Base-by-base conservation (phyloP, 495 filamentous ascomycete genomes). In the Bacidia rubella region DNA sequence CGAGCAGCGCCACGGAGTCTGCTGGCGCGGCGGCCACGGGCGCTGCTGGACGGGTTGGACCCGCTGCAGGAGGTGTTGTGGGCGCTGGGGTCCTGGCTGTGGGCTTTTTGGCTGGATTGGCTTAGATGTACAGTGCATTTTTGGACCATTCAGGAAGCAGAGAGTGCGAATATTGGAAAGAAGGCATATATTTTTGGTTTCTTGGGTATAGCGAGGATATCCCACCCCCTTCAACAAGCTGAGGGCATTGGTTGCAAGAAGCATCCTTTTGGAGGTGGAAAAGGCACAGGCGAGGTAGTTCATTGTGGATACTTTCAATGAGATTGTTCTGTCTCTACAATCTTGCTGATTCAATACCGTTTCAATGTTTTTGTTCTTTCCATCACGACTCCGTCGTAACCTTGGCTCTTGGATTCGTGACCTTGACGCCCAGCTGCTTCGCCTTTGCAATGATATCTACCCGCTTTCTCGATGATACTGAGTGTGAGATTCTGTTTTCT, bases 361-460 rank as follows among this genome's bases (percentile, higher is more conserved):
- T 15, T 35, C 29, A 5, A 15, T 15, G 7, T 15, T 35, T 15
- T 5, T 7, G 29, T 15, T 15, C 29, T 7, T 35, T n/a, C n/a
- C n/a, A 35, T 35, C 90, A 97, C 65, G 90, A 83, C 80, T 97
- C 93, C 61, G 87, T 92, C 60, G 90, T 93, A 68, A 98, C 86
- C 77, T 87, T 89, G 65, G 90, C 93, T 83, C 94, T 95, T 70
- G 88, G 73, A 77, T 98, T 98, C 69, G 92, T 98, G 68, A 98
- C 89, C 84, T 98, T 98, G 66, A 98, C 92, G 63, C 74, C 85
- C 68, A 98, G 75, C 71, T 94, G 83, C 85, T 96, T 97, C 64
- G 92, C 92, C 69, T 87, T 82, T 56, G 87, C 79, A 67, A 98
- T 75, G 72, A 98, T 97, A 60, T 95, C 88, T 69, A 98, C 82